phyloP scores from a whole-genome alignment of 73 alveolate genomes.

The Paramecium sonneborni region DNA sequence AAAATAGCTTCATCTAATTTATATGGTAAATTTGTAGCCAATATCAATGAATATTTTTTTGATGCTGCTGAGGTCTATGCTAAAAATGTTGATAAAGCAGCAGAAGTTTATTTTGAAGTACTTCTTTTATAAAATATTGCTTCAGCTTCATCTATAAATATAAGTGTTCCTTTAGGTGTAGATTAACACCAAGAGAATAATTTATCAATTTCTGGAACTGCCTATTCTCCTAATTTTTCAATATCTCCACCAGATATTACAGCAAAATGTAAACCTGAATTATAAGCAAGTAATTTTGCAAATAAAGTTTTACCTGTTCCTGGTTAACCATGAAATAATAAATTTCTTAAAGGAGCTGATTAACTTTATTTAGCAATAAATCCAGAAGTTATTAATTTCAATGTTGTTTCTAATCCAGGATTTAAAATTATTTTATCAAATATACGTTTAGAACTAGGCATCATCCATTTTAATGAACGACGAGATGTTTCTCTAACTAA shows the following conservation, averaged over 20 bases:
- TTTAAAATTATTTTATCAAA: constrained; percentile 79
- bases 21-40: constrained; percentile 84
- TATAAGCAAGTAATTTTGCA: constrained; percentile 83
- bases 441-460: constrained; percentile 64
- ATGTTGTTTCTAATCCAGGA: constrained; percentile 66
- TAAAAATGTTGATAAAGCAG: constrained; percentile 59
- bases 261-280: constrained; percentile 81
- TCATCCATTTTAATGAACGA: constrained; percentile 53
- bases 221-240: constrained; percentile 82
- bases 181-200: constrained; percentile 84
- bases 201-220: constrained; percentile 79
- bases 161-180: constrained; percentile 74
- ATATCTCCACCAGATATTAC: constrained; percentile 86
- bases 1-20: constrained; percentile 85
- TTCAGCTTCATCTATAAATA: constrained; percentile 90
- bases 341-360: constrained; percentile 79
- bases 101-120: constrained; percentile 37
- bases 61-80: constrained; percentile 78
- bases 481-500: constrained; percentile 84
- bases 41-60: constrained; percentile 77
- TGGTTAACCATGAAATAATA: constrained; percentile 89
- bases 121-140: constrained; percentile 73
- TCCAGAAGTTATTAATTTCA: constrained; percentile 77
- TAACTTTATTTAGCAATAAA: constrained; percentile 77
- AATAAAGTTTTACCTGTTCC: constrained; percentile 91